A percentile compares a stretch with the other conserved stretches of the same genome.
Evolutionary conservation across 75 land plant genomes (phyloP).

Genomic region (Gnetum montanum): DNA sequence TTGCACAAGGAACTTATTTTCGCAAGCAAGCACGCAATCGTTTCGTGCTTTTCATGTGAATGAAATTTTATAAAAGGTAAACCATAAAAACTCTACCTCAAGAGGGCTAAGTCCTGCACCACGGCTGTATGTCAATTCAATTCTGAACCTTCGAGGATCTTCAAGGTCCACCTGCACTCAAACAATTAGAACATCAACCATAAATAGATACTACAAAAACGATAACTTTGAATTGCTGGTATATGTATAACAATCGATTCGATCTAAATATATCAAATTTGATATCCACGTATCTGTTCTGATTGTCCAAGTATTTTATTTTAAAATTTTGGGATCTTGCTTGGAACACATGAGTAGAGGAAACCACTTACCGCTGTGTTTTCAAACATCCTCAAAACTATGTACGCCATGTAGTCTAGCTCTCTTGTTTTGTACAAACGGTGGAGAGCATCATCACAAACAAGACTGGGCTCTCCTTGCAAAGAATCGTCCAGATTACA

Average conservation of each 20-base stretch:
- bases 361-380: conserved; percentile 64
- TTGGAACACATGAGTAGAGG: too few relatives aligned
- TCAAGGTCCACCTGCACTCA: conserved; percentile 65
- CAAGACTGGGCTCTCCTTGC: conserved; percentile 77
- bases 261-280: neutral
- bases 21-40: too few relatives aligned
- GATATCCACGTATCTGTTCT: neutral
- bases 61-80: too few relatives aligned
- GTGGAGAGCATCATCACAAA: conserved; percentile 70
- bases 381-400: conserved; percentile 94
- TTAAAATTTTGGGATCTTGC: too few relatives aligned
- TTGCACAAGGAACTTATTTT: too few relatives aligned
- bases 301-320: too few relatives aligned
- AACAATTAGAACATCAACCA: too few relatives aligned
- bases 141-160: conserved; percentile 80
- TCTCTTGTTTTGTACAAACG: conserved; percentile 78
- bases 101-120: conserved; percentile 93
- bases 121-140: conserved; percentile 91
- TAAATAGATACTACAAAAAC: neutral
- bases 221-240: neutral
- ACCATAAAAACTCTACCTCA: conserved; percentile 41
- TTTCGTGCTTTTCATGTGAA: too few relatives aligned
- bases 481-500: conserved; percentile 95
- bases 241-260: too few relatives aligned
- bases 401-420: conserved; percentile 94